These are phyloP conservation scores for Leccinum subgranulosum DNA, from an alignment of 768 basidiomycete genomes.

Conservation along the genomic window DNA sequence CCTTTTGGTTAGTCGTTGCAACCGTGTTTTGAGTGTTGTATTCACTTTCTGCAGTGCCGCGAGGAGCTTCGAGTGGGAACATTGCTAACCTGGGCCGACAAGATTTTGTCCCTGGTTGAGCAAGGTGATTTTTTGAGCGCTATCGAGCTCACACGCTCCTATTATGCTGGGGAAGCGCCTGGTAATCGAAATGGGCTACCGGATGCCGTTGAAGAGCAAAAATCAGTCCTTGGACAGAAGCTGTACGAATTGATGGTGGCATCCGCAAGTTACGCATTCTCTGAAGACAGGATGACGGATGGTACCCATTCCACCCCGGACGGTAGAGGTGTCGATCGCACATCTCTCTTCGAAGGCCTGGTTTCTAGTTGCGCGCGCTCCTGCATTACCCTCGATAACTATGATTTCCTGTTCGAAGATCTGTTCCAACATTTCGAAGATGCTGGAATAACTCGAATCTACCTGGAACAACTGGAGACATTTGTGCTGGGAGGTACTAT, in stretches of 20 bases:
- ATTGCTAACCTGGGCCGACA: constrained; percentile 92
- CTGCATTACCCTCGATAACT: constrained; percentile 75
- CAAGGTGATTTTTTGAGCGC: constrained; percentile 87
- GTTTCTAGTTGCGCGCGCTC: constrained; percentile 76
- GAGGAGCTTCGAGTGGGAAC: constrained; percentile 76
- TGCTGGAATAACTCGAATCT: constrained; percentile 80
- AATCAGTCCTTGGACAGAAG: constrained; percentile 66
- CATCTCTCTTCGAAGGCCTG: constrained; percentile 83
- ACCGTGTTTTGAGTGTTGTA: not conserved
- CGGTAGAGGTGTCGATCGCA: constrained; percentile 90
- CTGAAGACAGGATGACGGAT: constrained; percentile 92
- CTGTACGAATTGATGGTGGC: constrained; percentile 83
- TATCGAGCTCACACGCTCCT: constrained; percentile 79
- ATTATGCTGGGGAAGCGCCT: constrained; percentile 75
- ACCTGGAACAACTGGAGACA: constrained; percentile 74
- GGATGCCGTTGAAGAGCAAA: constrained; percentile 53
- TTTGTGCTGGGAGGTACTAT: constrained; percentile 78
- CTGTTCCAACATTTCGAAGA: constrained; percentile 88
- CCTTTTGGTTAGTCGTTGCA: constrained; percentile 59
- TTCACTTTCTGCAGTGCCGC: constrained; percentile 45
- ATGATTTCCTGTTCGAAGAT: constrained; percentile 89
- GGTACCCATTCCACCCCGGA: constrained; percentile 78
- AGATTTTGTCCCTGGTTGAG: constrained; percentile 78
- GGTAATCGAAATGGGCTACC: constrained; percentile 90
- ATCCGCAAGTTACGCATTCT: constrained; percentile 87